Evolutionary conservation across 2,329 filamentous ascomycete species (phyloP).

Genomic region (Cryphonectria parasitica): DNA sequence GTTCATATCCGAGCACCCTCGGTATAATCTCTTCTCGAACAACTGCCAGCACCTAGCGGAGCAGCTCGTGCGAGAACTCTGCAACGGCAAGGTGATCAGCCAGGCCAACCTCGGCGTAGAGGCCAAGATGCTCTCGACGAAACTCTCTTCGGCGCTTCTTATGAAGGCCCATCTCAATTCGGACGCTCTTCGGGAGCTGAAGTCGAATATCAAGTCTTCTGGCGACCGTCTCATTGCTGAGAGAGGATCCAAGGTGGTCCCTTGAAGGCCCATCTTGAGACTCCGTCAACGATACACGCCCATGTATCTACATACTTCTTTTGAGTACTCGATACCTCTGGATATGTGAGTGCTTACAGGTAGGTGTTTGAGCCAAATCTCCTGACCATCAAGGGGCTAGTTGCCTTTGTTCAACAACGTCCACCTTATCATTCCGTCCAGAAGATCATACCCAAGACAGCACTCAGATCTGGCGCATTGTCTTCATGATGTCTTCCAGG

Average conservation of each 20-base stretch:
- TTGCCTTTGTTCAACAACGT: background rate
- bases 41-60: constrained; percentile 41
- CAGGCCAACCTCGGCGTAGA: constrained; percentile 40
- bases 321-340: background rate
- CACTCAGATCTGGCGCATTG: background rate
- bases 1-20: constrained; percentile 37
- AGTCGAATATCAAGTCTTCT: constrained; percentile 27
- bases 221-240: constrained; percentile 27
- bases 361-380: background rate
- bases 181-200: constrained; percentile 24
- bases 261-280: constrained; percentile 1
- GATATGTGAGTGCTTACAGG: background rate
- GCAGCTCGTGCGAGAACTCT: constrained; percentile 37
- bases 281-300: no score
- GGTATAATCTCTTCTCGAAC: constrained; percentile 38
- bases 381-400: background rate
- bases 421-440: background rate
- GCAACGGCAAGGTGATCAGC: constrained; percentile 38
- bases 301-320: background rate
- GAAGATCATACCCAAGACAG: background rate
- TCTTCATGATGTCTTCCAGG: background rate
- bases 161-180: constrained; percentile 35
- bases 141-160: constrained; percentile 35
- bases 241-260: constrained; percentile 26
- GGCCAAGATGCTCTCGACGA: constrained; percentile 36